phyloP scores from a whole-genome alignment of 2,329 filamentous ascomycete species.

The Fusarium nelsonii region DNA sequence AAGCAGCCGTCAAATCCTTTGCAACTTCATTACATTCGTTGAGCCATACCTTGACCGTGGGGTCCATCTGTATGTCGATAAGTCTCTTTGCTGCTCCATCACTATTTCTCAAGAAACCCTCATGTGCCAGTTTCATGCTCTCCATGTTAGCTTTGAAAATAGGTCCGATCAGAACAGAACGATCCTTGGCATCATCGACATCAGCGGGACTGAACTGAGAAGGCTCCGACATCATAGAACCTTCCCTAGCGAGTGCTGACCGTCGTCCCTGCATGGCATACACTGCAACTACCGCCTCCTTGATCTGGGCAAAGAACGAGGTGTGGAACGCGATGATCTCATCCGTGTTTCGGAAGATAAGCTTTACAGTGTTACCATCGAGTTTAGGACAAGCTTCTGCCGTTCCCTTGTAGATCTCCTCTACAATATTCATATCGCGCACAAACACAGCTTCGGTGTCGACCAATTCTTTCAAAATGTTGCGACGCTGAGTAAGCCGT shows the following conservation, averaged over 20 bases:
- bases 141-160: slow-evolving; percentile 69
- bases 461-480: slow-evolving; percentile 90
- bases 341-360: slow-evolving; percentile 92
- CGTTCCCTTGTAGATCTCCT: slow-evolving; percentile 97
- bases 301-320: slow-evolving; percentile 81
- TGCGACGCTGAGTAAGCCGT: slow-evolving; percentile 81
- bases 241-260: slow-evolving; percentile 57
- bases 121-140: slow-evolving; percentile 70
- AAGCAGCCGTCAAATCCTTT: slow-evolving; percentile 90
- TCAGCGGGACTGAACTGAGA: slow-evolving; percentile 56
- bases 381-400: slow-evolving; percentile 84
- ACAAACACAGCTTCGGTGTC: slow-evolving; percentile 94
- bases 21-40: slow-evolving; percentile 93
- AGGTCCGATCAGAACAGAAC: slow-evolving; percentile 64
- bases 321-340: slow-evolving; percentile 91
- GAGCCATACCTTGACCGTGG: slow-evolving; percentile 83
- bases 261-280: slow-evolving; percentile 74
- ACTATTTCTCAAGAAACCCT: slow-evolving; percentile 72
- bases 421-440: slow-evolving; percentile 95
- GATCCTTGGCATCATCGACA: slow-evolving; percentile 65
- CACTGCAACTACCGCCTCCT: slow-evolving; percentile 81
- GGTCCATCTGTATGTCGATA: slow-evolving; percentile 72
- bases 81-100: slow-evolving; percentile 72
- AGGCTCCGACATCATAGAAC: slow-evolving; percentile 57
- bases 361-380: slow-evolving; percentile 84